phyloP scores from a whole-genome alignment of 495 filamentous ascomycete species.

The Parathielavia hyrcaniae region DNA sequence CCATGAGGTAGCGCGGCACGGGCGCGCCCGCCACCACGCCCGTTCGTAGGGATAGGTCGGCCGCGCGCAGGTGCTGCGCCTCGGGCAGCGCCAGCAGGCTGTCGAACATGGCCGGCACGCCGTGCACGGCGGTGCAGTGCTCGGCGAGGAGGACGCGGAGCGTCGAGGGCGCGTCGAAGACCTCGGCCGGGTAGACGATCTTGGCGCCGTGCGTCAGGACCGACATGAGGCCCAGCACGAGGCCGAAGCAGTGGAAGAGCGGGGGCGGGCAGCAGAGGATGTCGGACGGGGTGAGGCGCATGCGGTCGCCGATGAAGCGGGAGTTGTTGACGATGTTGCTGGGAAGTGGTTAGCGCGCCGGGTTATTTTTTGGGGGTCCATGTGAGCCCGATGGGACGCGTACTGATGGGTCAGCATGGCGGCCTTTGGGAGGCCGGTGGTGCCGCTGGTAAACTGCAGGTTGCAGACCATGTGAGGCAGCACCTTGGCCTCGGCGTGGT shows the following conservation, averaged over 20 bases:
- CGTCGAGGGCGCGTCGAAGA: conserved; percentile 55
- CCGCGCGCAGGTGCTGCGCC: conserved; percentile 39
- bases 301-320: conserved; percentile 63
- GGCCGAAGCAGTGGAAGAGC: conserved; percentile 69
- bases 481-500: conserved; percentile 39
- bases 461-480: conserved; percentile 60
- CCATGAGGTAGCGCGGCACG: conserved; percentile 59
- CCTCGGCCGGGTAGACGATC: conserved; percentile 59
- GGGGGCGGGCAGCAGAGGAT: conserved; percentile 65
- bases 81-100: conserved; percentile 52
- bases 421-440: conserved; percentile 64
- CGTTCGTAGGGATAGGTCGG: conserved; percentile 51
- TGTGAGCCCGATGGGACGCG: not conserved
- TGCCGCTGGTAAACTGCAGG: conserved; percentile 65
- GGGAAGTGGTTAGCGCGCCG: not conserved
- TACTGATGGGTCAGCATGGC: conserved; percentile 70
- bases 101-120: conserved; percentile 70
- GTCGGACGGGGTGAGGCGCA: conserved; percentile 57
- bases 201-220: conserved; percentile 61
- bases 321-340: conserved; percentile 67
- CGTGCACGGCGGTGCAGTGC: conserved; percentile 62
- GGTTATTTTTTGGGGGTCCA: not conserved
- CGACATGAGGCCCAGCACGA: conserved; percentile 63
- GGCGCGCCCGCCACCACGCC: conserved; percentile 66
- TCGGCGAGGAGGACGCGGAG: conserved; percentile 56